Evolutionary conservation across 1,284 basidiomycete species (phyloP), one percentile per base, ranked within the genome.

Genomic region (Apiotrichum montevideense): DNA sequence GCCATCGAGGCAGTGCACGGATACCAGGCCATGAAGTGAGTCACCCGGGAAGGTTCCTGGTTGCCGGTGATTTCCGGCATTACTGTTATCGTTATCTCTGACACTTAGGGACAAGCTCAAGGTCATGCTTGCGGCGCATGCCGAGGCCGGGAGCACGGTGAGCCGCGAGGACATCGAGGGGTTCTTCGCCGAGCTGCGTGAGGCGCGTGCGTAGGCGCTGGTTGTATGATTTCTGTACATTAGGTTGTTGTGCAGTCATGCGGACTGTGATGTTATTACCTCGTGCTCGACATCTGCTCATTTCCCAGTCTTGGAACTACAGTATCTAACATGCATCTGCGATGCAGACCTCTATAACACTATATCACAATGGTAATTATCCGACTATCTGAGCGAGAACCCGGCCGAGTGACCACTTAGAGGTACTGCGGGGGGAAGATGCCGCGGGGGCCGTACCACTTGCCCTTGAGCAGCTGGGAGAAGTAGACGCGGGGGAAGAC

Each of bases 401-500:
- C 29, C 29, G 29, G 29, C 29, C 29, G 29, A 11, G 13, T 3
- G 14, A 13, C n/a, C 4, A 2, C n/a, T 35, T 46, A 53, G 6
- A 41, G 8, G 46, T 67, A 75, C 45, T 67, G 63, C 45, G 73
- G 73, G 13, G 73, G 73, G 64, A 77, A 71, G 54, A 76, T 47
- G 13, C 68, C 68, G 46, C 68, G 64, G 34, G 73, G 72, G 21
- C 77, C 77, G 66, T 66, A 78, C 74, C 74, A 77, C 32, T 66
- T 72, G 14, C 82, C 82, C 68, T 82, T 80, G 69, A 91, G 85
- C 84, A 91, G 88, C 57, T 82, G 80, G 62, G 85, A 85, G 84
- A 87, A 98, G 80, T 98, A 98, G 1, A 83, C 85, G 75, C 81
- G 83, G 6, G 94, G 94, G 82, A 98, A 94, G 58, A 96, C 62